These are phyloP conservation scores for Clonostachys chloroleuca DNA, from an alignment of 2,329 filamentous ascomycete genomes.

Conservation along the genomic window DNA sequence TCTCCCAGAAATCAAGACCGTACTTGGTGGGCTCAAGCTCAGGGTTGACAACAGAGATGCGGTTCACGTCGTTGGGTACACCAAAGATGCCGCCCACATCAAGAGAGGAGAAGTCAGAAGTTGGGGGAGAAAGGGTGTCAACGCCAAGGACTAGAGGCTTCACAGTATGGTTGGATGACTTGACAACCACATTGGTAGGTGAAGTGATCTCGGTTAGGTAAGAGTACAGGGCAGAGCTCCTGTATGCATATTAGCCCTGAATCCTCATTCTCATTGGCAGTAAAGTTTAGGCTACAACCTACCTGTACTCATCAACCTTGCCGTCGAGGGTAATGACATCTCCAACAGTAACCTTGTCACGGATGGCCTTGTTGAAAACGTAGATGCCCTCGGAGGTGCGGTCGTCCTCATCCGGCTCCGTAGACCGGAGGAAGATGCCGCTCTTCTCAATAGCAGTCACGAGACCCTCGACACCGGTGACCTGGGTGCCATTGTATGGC, in stretches of 20 bases:
- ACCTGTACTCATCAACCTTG: constrained; percentile 52
- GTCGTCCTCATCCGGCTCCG: constrained; percentile 46
- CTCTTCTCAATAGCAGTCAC: constrained; percentile 58
- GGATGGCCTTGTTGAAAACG: constrained; percentile 51
- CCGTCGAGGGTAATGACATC: constrained; percentile 59
- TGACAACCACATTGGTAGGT: constrained; percentile 46
- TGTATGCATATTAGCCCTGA: constrained; percentile 10
- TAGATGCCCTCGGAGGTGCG: constrained; percentile 63
- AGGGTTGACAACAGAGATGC: constrained; percentile 56
- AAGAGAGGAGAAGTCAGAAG: constrained; percentile 53
- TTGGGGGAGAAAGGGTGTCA: constrained; percentile 53
- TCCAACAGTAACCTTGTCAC: constrained; percentile 51
- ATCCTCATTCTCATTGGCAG: background rate
- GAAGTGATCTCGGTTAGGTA: constrained; percentile 60
- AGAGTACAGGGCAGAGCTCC: constrained; percentile 50
- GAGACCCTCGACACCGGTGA: constrained; percentile 57
- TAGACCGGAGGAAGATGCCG: constrained; percentile 63
- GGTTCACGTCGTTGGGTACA: constrained; percentile 56
- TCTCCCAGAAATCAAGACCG: constrained; percentile 73
- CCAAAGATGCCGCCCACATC: constrained; percentile 63
- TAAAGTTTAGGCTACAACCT: constrained; percentile 11
- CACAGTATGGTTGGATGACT: constrained; percentile 50
- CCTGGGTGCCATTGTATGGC: constrained; percentile 48
- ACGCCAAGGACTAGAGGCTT: constrained; percentile 57
- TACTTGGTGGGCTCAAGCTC: constrained; percentile 54